phyloP scores from a whole-genome alignment of 441 rosid species.

The Erodium trifolium region DNA sequence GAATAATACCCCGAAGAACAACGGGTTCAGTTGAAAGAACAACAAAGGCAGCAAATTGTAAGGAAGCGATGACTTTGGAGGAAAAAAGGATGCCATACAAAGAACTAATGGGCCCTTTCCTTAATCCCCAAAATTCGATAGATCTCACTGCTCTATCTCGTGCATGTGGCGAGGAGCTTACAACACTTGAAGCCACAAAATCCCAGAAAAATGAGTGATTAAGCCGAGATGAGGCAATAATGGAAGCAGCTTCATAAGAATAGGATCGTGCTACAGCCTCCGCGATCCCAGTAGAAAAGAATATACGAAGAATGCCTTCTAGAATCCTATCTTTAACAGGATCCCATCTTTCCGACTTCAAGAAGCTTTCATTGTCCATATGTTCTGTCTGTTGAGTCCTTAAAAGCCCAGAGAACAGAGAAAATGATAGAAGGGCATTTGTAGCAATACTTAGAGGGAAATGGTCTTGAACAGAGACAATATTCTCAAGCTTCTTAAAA shows the following conservation, averaged over 20 bases:
- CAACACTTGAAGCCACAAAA: conserved; percentile 56
- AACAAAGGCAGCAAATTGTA: conserved; percentile 80
- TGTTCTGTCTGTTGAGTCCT: conserved; percentile 29
- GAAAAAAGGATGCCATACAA: conserved; percentile 77
- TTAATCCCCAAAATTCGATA: conserved; percentile 82
- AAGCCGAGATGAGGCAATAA: conserved; percentile 56
- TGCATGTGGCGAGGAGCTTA: conserved; percentile 48
- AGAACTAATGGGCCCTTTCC: conserved; percentile 69
- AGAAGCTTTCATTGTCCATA: conserved; percentile 25
- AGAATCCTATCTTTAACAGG: conserved; percentile 50
- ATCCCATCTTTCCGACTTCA: conserved; percentile 51
- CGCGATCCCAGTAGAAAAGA: conserved; percentile 80
- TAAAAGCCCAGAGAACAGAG: conserved; percentile 37
- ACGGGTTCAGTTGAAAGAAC: conserved; percentile 77
- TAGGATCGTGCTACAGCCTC: conserved; percentile 71
- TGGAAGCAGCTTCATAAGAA: conserved; percentile 53
- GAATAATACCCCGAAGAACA: conserved; percentile 51
- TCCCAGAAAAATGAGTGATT: conserved; percentile 66
- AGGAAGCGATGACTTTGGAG: conserved; percentile 48
- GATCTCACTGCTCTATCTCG: conserved; percentile 87
- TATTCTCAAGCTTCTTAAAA: conserved; percentile 45
- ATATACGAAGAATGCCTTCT: conserved; percentile 79
- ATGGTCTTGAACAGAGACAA: conserved; percentile 46
- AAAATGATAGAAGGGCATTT: conserved; percentile 68
- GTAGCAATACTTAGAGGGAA: conserved; percentile 42